These are phyloP conservation scores for Moelleriella libera DNA, from an alignment of 2,329 filamentous ascomycete species.

Conservation along the genomic window DNA sequence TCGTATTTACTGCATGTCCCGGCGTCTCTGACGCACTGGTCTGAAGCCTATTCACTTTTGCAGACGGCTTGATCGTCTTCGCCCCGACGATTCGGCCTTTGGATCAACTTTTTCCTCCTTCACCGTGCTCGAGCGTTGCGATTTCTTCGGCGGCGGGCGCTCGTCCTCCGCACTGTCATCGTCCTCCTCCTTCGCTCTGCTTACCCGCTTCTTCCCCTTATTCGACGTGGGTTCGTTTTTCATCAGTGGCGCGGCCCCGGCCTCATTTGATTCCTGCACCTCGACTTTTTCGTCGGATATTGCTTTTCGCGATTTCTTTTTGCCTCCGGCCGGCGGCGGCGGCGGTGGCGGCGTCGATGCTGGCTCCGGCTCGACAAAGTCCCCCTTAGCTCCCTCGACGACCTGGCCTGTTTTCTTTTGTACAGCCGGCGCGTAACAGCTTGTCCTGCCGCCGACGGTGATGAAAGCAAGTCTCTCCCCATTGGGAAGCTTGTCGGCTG, in stretches of 20 bases:
- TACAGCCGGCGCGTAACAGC: slow-evolving; percentile 69
- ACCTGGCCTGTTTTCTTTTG: slow-evolving; percentile 62
- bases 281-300: neutral
- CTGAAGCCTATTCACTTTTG: neutral
- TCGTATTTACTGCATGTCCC: too few relatives aligned
- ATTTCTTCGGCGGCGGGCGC: slow-evolving; percentile 13
- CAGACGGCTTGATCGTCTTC: slow-evolving; percentile 7
- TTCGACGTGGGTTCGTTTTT: too few relatives aligned
- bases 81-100: slow-evolving; percentile 3
- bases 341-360: slow-evolving; percentile 5
- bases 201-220: too few relatives aligned
- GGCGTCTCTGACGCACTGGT: too few relatives aligned
- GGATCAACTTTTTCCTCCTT: slow-evolving; percentile 9
- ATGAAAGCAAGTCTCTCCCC: slow-evolving; percentile 77
- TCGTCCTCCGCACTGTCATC: slow-evolving; percentile 9
- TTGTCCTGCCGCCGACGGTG: slow-evolving; percentile 83
- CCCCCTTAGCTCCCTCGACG: slow-evolving; percentile 26
- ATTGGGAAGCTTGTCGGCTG: slow-evolving; percentile 55
- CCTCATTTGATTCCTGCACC: too few relatives aligned
- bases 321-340: slow-evolving; percentile 4
- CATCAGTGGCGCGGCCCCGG: too few relatives aligned
- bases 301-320: slow-evolving; percentile 11
- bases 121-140: slow-evolving; percentile 2
- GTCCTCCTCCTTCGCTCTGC: slow-evolving; percentile 8
- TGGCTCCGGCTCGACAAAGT: slow-evolving; percentile 17